Conservation (phyloP, 805 yeast genomes). For the Isabelozyma rhagii region DNA sequence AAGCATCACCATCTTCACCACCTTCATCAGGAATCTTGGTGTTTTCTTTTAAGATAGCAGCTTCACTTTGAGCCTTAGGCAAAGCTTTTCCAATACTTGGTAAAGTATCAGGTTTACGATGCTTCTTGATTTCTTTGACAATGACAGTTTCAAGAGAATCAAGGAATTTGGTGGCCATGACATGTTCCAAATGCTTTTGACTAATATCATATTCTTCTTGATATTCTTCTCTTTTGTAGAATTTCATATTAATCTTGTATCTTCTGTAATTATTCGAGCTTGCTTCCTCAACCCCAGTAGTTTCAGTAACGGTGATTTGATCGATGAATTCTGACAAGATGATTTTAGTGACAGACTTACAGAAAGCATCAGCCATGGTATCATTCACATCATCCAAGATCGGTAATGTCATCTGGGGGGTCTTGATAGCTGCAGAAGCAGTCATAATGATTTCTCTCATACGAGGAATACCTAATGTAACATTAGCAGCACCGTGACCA, state of each 20-base stretch:
- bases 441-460: constrained; percentile 99
- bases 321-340: constrained; percentile 86
- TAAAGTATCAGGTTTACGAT: constrained; percentile 56
- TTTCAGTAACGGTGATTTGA: constrained; percentile 80
- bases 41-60: constrained; percentile 18
- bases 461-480: constrained; percentile 99
- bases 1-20: constrained; percentile 59
- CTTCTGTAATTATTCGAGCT: constrained; percentile 56
- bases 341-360: constrained; percentile 84
- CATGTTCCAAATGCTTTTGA: constrained; percentile 70
- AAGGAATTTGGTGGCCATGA: constrained; percentile 65
- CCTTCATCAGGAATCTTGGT: constrained; percentile 39
- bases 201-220: constrained; percentile 84
- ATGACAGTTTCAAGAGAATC: constrained; percentile 68
- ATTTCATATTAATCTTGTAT: constrained; percentile 69
- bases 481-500: constrained; percentile 99
- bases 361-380: constrained; percentile 86
- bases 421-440: constrained; percentile 89
- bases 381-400: constrained; percentile 75
- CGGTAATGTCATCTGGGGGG: constrained; percentile 99
- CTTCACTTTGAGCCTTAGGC: constrained; percentile 48
- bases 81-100: constrained; percentile 72
- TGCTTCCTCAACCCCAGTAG: constrained; percentile 60
- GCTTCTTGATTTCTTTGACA: constrained; percentile 78
- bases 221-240: constrained; percentile 76